These are phyloP conservation scores for Senna siamea DNA, from an alignment of 306 rosid species.

Conservation along the genomic window DNA sequence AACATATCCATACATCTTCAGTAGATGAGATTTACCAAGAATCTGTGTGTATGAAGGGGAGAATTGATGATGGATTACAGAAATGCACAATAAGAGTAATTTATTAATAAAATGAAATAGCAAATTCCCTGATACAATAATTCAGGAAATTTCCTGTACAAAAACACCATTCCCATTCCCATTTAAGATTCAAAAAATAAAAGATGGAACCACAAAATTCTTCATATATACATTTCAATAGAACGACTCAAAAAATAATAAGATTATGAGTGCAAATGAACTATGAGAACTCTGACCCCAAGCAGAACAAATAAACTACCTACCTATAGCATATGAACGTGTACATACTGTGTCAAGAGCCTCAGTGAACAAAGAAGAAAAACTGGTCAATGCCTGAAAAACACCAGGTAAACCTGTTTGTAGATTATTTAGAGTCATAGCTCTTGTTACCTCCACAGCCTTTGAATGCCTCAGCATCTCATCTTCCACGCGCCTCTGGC, in stretches of 20 bases:
- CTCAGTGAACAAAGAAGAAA: conserved; percentile 83
- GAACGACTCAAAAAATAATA: conserved; percentile 40
- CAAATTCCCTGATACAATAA: conserved; percentile 58
- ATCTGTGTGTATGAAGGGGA: not conserved
- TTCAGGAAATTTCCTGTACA: conserved; percentile 78
- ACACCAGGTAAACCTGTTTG: conserved; percentile 99
- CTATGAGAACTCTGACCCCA: conserved; percentile 47
- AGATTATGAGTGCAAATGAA: conserved; percentile 41
- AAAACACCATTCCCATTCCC: conserved; percentile 49
- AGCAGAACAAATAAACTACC: conserved; percentile 40
- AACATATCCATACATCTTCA: too few species aligned
- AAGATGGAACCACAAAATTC: conserved; percentile 69
- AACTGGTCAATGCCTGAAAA: conserved; percentile 89
- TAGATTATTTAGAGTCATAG: conserved; percentile 89
- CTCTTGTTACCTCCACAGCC: conserved; percentile 89
- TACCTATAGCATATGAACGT: conserved; percentile 80
- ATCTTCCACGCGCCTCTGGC: conserved; percentile 93
- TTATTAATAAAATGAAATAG: conserved; percentile 59
- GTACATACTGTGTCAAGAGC: conserved; percentile 79
- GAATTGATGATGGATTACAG: not conserved
- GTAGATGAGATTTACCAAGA: too few species aligned
- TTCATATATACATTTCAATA: conserved; percentile 67
- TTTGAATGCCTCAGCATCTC: conserved; percentile 88
- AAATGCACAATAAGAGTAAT: conserved; percentile 45
- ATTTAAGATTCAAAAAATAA: conserved; percentile 5